Evolutionary conservation across 306 rosid species (phyloP).

Genomic region (Styphnolobium japonicum): DNA sequence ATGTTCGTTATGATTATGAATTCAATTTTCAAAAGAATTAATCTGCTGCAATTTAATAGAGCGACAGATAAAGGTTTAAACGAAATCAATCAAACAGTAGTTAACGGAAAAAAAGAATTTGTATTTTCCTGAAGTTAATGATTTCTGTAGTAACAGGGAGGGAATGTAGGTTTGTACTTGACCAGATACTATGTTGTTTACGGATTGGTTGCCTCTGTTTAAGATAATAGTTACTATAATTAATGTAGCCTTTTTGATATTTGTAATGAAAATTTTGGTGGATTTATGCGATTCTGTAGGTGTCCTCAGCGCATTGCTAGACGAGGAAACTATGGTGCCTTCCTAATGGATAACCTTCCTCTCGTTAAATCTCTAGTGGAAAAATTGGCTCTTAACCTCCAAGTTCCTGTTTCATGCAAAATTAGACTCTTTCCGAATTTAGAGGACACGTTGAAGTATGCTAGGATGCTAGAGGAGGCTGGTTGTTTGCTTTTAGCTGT

Average conservation of each 20-base stretch:
- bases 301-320: conserved; percentile 97
- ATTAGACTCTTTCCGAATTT: conserved; percentile 83
- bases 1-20: too few species aligned
- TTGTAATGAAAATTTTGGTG: background rate
- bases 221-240: background rate
- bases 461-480: conserved; percentile 90
- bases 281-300: conserved; percentile 39
- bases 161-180: background rate
- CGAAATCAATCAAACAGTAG: too few species aligned
- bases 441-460: conserved; percentile 77
- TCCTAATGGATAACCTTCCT: conserved; percentile 95
- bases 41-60: too few species aligned
- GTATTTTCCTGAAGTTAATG: background rate
- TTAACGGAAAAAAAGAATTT: too few species aligned
- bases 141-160: background rate
- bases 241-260: background rate
- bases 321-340: conserved; percentile 89
- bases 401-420: conserved; percentile 93
- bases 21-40: too few species aligned
- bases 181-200: background rate
- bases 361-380: conserved; percentile 77
- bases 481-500: conserved; percentile 90
- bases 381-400: conserved; percentile 74
- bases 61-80: too few species aligned
- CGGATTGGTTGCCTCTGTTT: background rate